A percentile compares a stretch with the other conserved stretches of the same genome.
These are phyloP conservation scores for Flagelloscypha sp. DNA, from an alignment of 768 basidiomycete species.

Conservation along the genomic window DNA sequence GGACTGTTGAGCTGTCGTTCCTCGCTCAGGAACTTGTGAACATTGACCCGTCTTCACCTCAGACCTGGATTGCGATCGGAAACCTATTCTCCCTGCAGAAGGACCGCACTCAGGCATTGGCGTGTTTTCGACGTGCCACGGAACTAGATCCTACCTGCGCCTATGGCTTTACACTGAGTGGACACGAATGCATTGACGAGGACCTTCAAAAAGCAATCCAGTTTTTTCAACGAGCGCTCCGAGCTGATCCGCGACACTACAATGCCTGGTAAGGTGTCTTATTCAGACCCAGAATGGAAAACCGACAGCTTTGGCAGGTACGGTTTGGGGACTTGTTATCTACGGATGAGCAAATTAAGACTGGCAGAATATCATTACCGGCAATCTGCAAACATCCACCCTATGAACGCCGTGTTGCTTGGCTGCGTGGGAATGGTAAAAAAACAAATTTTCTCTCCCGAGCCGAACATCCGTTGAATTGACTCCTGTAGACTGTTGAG, in stretches of 20 bases:
- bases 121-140: slow-evolving; percentile 88
- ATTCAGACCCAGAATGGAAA: slow-evolving; percentile 14
- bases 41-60: slow-evolving; percentile 71
- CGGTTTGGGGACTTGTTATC: slow-evolving; percentile 95
- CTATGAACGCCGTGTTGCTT: slow-evolving; percentile 88
- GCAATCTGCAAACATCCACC: slow-evolving; percentile 86
- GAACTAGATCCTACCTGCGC: slow-evolving; percentile 86
- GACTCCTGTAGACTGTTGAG: slow-evolving; percentile 68
- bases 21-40: slow-evolving; percentile 88
- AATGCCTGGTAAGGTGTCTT: slow-evolving; percentile 81
- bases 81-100: slow-evolving; percentile 94
- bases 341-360: slow-evolving; percentile 87
- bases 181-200: slow-evolving; percentile 95
- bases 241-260: slow-evolving; percentile 89
- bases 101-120: slow-evolving; percentile 86
- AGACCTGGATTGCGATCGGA: slow-evolving; percentile 95
- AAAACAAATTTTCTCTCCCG: slow-evolving; percentile 11
- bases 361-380: slow-evolving; percentile 96
- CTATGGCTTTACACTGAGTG: slow-evolving; percentile 93
- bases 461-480: slow-evolving; percentile 16
- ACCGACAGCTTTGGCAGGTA: slow-evolving; percentile 61
- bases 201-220: slow-evolving; percentile 87
- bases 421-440: slow-evolving; percentile 95
- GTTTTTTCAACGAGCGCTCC: slow-evolving; percentile 88
- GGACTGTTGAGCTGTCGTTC: slow-evolving; percentile 78